Percentiles rank a stretch among this genome's conserved stretches.
Conservation (phyloP, 2,329 filamentous ascomycete genomes). For the Nothomitra cinnamomea region DNA sequence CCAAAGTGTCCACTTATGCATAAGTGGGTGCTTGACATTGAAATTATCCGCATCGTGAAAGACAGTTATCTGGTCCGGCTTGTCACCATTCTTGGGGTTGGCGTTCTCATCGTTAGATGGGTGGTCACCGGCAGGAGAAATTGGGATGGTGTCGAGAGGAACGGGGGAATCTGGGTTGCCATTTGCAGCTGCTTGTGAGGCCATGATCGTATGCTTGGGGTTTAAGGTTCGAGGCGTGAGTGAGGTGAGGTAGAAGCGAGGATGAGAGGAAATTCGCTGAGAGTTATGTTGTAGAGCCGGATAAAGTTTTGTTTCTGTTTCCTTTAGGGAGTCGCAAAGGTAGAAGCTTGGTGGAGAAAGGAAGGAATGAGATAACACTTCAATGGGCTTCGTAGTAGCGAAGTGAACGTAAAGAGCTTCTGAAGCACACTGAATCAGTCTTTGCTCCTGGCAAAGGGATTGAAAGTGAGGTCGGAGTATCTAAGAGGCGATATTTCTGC, state of each 20-base stretch:
- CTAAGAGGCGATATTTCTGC: neutral
- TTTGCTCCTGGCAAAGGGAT: conserved; percentile 3
- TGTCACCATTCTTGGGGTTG: conserved; percentile 26
- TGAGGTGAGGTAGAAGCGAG: neutral
- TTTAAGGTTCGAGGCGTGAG: neutral
- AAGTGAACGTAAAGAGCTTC: too few relatives aligned
- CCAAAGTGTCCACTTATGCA: conserved; percentile 98
- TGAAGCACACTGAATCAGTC: neutral
- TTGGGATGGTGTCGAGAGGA: conserved; percentile 36
- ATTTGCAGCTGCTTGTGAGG: neutral
- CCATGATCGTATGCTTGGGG: neutral
- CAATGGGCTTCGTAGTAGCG: neutral
- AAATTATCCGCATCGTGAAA: conserved; percentile 99
- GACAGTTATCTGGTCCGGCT: conserved; percentile 56
- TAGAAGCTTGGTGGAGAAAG: neutral
- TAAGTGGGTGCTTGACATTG: conserved; percentile 96
- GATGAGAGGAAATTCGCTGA: neutral
- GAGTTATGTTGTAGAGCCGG: neutral
- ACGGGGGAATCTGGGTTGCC: conserved; percentile 29
- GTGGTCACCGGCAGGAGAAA: conserved; percentile 28
- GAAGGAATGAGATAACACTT: neutral
- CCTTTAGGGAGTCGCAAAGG: neutral
- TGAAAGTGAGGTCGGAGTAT: neutral
- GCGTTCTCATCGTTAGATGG: conserved; percentile 33
- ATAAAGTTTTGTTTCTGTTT: neutral